Evolutionary conservation across 768 basidiomycete genomes (phyloP), one percentile per base, ranked within the genome.

Genomic region (Mycena latifolia): DNA sequence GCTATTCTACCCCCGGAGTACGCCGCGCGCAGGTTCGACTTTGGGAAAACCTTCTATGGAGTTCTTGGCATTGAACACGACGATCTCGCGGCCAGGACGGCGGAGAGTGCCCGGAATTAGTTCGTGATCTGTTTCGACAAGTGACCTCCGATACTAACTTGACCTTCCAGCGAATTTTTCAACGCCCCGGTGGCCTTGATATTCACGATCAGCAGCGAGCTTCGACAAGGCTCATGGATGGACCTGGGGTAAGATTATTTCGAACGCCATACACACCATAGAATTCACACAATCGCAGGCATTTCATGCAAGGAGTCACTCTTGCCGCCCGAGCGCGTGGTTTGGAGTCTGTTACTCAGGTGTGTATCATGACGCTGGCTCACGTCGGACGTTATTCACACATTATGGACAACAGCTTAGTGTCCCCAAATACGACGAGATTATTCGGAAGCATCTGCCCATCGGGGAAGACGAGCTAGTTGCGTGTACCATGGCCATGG

Each of bases 121-220:
- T 55, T 22, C 46, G 46, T 25, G 5, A 9, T 8, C 15, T 47
- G 25, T 47, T n/a, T n/a, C n/a, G 22, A 33, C 11, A 11, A 33
- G 31, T 11, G 46, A 25, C 18, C 7, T 4, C 4, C 25, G 11
- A 27, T 25, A 15, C 20, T 27, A 5, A 47, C 12, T 24, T 6
- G 15, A n/a, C n/a, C 5, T 47, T 47, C 24, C 12, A 47, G 46
- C 46, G 46, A 47, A 47, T 47, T 47, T 27, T 47, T 25, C 52
- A 54, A 57, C 25, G 70, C 70, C 2, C 70, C 70, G 1, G 60
- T 71, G 1, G 67, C 67, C 17, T 61, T 71, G 24, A 63, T 71
- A 22, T 63, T 71, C 37, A 71, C 70, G 1, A 50, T 71, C 22
- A 33, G 54, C 57, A 43, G 41, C 17, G 55, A 62, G 17, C 53